phyloP scores from a whole-genome alignment of 2,329 filamentous ascomycete species.

The Phyllosticta paracitricarpa region DNA sequence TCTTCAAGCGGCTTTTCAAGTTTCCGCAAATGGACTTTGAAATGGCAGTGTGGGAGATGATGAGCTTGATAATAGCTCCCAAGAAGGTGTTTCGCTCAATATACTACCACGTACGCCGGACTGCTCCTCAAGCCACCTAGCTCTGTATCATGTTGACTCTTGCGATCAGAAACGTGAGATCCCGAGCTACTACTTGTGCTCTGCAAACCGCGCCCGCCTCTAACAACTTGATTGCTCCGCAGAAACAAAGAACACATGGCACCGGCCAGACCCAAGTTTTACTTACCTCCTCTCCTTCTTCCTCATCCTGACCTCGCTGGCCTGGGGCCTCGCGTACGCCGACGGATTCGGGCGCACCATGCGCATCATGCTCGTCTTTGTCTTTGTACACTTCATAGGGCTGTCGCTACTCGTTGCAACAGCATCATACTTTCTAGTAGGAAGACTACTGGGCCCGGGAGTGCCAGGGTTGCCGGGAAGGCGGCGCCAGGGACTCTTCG shows the following conservation, averaged over 20 bases:
- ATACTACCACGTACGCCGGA: slow-evolving; percentile 51
- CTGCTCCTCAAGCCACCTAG: background rate
- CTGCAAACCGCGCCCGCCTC: background rate
- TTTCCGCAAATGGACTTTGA: slow-evolving; percentile 68
- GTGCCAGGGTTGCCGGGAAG: slow-evolving; percentile 42
- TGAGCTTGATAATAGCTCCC: slow-evolving; percentile 54
- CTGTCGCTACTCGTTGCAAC: slow-evolving; percentile 50
- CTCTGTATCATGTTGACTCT: background rate
- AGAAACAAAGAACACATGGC: slow-evolving; percentile 64
- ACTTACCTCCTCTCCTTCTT: slow-evolving; percentile 61
- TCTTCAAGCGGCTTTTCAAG: slow-evolving; percentile 61
- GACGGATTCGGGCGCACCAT: slow-evolving; percentile 33
- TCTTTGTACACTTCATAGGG: slow-evolving; percentile 51
- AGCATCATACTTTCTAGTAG: slow-evolving; percentile 54
- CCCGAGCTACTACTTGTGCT: background rate
- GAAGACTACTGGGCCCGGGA: slow-evolving; percentile 49
- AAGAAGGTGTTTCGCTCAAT: slow-evolving; percentile 64
- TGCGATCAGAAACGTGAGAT: slow-evolving; percentile 29
- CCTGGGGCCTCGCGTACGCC: slow-evolving; percentile 51
- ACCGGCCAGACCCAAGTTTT: slow-evolving; percentile 59
- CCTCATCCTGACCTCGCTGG: slow-evolving; percentile 41
- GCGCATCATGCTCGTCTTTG: slow-evolving; percentile 38
- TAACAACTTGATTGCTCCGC: slow-evolving; percentile 11
- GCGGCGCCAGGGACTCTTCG: slow-evolving; percentile 48
- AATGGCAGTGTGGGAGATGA: slow-evolving; percentile 65